These are phyloP conservation scores for Lyophyllum shimeji DNA, from an alignment of 768 basidiomycete species.

Conservation along the genomic window DNA sequence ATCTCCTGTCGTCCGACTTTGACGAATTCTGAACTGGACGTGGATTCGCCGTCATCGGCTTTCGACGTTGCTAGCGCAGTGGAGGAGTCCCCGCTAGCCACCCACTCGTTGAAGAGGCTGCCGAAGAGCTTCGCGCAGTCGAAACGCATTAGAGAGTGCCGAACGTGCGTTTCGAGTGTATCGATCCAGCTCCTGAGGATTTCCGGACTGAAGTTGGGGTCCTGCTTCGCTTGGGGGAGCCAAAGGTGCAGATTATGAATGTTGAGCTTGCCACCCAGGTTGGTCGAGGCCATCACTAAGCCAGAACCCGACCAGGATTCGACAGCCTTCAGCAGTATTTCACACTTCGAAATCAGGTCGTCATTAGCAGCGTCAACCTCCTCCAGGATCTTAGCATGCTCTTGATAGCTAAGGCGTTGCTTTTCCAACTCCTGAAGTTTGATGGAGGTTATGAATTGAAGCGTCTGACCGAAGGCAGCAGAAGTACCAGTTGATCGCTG, in stretches of 20 bases:
- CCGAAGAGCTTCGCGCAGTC: constrained; percentile 43
- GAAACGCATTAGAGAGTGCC: constrained; percentile 34
- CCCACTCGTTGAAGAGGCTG: constrained; percentile 43
- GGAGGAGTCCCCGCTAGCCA: constrained; percentile 40
- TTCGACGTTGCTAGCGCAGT: constrained; percentile 20
- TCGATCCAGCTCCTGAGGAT: constrained; percentile 36
- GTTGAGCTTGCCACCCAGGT: constrained; percentile 25
- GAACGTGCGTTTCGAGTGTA: constrained; percentile 39
- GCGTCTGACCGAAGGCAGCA: constrained; percentile 34
- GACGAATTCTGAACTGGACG: constrained; percentile 18
- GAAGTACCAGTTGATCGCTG: constrained; percentile 4
- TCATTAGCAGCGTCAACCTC: constrained; percentile 22
- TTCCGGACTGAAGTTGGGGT: constrained; percentile 36
- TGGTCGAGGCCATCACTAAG: constrained; percentile 12
- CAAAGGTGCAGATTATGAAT: constrained; percentile 33
- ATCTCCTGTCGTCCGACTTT: constrained; percentile 40
- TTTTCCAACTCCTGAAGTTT: constrained; percentile 45
- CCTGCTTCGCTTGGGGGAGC: constrained; percentile 39
- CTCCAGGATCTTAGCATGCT: constrained; percentile 31
- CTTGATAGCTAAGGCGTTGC: constrained; percentile 33
- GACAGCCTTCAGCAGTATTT: constrained; percentile 32
- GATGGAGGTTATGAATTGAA: constrained; percentile 42
- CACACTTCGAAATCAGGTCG: constrained; percentile 28
- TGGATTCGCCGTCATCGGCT: constrained; percentile 7
- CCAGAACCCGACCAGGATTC: constrained; percentile 37